Evolutionary conservation across 306 rosid genomes (phyloP).

Genomic region (Trichosanthes truncata): DNA sequence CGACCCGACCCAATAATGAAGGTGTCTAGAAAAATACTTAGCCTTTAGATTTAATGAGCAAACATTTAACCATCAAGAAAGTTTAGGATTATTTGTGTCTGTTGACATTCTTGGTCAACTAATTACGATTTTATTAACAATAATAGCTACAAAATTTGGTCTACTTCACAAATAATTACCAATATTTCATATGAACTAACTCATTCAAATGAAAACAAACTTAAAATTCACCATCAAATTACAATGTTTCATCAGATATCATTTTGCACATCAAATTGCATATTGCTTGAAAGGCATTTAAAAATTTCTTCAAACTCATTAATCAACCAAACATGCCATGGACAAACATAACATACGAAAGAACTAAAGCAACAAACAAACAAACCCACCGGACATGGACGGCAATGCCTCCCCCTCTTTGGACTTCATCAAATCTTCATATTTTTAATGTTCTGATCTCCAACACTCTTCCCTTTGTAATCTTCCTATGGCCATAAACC

Average conservation of each 20-base stretch:
- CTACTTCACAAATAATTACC: too few species aligned
- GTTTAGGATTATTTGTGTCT: too few species aligned
- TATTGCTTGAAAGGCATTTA: background rate
- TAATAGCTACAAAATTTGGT: too few species aligned
- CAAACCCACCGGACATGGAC: background rate
- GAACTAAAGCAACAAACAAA: background rate
- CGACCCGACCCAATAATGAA: too few species aligned
- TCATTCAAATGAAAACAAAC: background rate
- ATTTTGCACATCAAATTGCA: background rate
- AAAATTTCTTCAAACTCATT: background rate
- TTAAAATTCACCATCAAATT: background rate
- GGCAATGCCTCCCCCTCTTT: conserved; percentile 6
- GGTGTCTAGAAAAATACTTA: too few species aligned
- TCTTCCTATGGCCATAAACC: background rate
- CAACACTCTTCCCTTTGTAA: background rate
- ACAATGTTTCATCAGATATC: too few species aligned
- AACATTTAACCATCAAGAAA: too few species aligned
- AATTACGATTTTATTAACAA: too few species aligned
- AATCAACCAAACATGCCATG: background rate
- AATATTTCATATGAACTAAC: too few species aligned
- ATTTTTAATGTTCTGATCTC: background rate
- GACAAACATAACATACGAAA: background rate
- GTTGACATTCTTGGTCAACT: too few species aligned
- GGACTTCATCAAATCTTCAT: background rate
- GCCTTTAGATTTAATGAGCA: too few species aligned